Evolutionary conservation across 2,329 filamentous ascomycete genomes (phyloP), one percentile per base, ranked within the genome.

Genomic region (Aphanocladium album): DNA sequence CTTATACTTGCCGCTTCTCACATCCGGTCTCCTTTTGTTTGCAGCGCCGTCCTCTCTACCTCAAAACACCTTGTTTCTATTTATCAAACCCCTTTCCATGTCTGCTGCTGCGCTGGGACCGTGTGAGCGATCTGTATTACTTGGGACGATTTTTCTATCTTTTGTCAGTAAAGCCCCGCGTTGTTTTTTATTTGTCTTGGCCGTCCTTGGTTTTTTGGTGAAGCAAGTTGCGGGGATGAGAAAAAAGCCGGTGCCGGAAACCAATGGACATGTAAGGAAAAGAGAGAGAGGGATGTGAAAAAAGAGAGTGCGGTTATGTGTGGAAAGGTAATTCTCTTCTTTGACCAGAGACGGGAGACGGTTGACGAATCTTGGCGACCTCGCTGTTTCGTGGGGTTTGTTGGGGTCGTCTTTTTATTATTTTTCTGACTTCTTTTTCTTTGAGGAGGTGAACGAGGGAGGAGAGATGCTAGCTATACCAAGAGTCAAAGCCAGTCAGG

Each of bases 1-100:
- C 71, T 71, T 64, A 70, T 71, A 69, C 67, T 70, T 72, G 68
- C 67, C 62, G 68, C 67, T 65, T 63, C 65, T 63, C 63, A 65
- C 67, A 68, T 30, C 41, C 21, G 23, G 45, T 47, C 54, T 47
- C 19, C 21, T 39, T 49, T 49, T 8, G 27, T 47, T 33, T 9
- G 37, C 37, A 23, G 47, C 69, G 68, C 67, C 65, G 64, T 17
- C 62, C 21, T 25, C 53, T 19, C 17, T 17, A 45, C 17, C 53
- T 14, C 39, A 14, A 25, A 19, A 64, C 65, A 63, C 64, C 64
- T 66, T 68, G 67, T 71, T 70, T 65, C 67, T 68, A 67, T 68
- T 66, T 65, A n/a, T n/a, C n/a, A n/a, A 67, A 60, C 63, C 64
- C 63, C 66, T 70, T 37, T 43, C 55, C 11, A 3, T 30, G 5